A percentile compares a stretch with the other conserved stretches of the same genome.
Evolutionary conservation across 257 asterid genomes (phyloP).

Genomic region (Primulina eburnea): DNA sequence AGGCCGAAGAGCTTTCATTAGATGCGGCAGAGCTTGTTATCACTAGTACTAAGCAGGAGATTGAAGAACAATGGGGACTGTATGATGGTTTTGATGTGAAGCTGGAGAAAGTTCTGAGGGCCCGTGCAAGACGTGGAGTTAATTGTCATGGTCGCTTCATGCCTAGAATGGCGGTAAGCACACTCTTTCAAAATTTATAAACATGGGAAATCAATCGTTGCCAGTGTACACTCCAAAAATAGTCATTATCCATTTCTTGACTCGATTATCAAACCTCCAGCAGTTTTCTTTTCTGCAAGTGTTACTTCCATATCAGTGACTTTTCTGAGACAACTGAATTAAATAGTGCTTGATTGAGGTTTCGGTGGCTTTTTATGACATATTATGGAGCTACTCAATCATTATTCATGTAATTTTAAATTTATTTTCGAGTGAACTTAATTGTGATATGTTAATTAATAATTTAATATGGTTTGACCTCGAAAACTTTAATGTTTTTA

Average conservation of each 20-base stretch:
- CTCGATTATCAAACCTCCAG: neutral
- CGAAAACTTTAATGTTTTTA: neutral
- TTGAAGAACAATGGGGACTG: slow-evolving; percentile 85
- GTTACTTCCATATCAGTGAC: neutral
- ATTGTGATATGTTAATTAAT: neutral
- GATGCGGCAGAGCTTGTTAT: slow-evolving; percentile 82
- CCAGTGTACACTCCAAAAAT: too few relatives aligned
- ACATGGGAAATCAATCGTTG: neutral
- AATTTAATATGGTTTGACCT: neutral
- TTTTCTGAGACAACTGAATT: neutral
- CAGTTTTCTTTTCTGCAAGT: neutral
- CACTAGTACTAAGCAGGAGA: slow-evolving; percentile 86
- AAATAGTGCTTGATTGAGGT: neutral
- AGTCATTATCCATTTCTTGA: neutral
- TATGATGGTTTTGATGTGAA: slow-evolving; percentile 83
- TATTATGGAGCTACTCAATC: neutral
- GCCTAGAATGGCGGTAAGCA: slow-evolving; percentile 87
- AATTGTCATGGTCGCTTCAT: slow-evolving; percentile 76
- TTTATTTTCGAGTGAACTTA: neutral
- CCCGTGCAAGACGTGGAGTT: slow-evolving; percentile 73
- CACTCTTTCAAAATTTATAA: neutral
- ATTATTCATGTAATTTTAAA: too few relatives aligned
- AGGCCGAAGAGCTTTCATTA: slow-evolving; percentile 74
- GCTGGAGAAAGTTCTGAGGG: slow-evolving; percentile 77
- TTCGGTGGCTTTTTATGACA: neutral